A percentile compares a stretch with the other conserved stretches of the same genome.
Evolutionary conservation across 192 early-diverging fungal genomes (phyloP).

Genomic region (Coemansia sp.): DNA sequence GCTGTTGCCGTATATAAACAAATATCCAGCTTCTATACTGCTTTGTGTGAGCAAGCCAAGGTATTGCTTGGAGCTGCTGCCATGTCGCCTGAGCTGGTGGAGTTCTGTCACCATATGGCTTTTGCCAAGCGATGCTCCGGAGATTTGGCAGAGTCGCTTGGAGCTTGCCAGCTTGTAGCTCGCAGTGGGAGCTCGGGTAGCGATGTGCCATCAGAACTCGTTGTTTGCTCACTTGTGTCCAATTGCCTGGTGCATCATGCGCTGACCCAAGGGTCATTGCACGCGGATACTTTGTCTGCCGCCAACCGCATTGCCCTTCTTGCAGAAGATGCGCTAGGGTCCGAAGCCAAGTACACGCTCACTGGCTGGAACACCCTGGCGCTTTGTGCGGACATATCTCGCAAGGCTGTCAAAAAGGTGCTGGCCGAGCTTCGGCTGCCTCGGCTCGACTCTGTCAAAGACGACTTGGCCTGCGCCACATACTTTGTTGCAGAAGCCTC

Average conservation of each 20-base stretch:
- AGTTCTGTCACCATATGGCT: conserved; percentile 20
- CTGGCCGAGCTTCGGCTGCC: conserved; percentile 8
- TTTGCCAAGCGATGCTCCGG: background rate
- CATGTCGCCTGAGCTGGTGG: conserved; percentile 34
- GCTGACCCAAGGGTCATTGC: background rate
- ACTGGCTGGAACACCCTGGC: conserved; percentile 40
- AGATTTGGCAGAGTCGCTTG: background rate
- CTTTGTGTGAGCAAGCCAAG: too few relatives aligned
- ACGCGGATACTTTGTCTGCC: background rate
- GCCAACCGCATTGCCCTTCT: background rate
- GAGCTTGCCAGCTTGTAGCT: conserved; percentile 5
- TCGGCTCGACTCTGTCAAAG: background rate
- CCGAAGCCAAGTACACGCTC: conserved; percentile 20
- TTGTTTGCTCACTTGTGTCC: background rate
- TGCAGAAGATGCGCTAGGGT: conserved; percentile 1
- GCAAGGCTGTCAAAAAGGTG: conserved; percentile 11
- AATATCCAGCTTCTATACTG: too few relatives aligned
- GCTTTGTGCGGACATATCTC: conserved; percentile 26
- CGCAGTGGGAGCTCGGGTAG: too few relatives aligned
- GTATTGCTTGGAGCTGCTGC: background rate
- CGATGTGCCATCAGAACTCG: conserved; percentile 8
- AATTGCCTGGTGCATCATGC: background rate
- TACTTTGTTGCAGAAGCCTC: conserved; percentile 23
- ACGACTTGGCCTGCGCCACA: background rate
- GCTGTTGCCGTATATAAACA: too few relatives aligned